phyloP scores from a whole-genome alignment of 768 basidiomycete genomes.

The Tylopilus balloui region DNA sequence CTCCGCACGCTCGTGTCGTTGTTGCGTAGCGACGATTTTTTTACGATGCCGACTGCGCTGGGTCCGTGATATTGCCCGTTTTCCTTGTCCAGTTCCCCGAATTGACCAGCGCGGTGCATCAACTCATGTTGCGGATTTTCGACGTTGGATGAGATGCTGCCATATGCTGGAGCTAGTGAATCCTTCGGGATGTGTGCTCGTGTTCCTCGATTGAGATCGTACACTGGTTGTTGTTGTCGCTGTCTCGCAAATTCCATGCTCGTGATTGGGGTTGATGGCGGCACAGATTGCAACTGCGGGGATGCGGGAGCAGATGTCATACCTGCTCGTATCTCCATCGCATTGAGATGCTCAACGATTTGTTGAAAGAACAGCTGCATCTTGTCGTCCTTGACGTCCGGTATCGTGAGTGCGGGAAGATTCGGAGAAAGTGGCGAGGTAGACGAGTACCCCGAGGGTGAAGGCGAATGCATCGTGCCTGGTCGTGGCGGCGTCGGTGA shows the following conservation, averaged over 20 bases:
- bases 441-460: conserved; percentile 24
- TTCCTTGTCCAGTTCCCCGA: conserved; percentile 52
- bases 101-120: conserved; percentile 5
- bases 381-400: conserved; percentile 66
- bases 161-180: conserved; percentile 27
- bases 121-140: conserved; percentile 1
- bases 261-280: conserved; percentile 10
- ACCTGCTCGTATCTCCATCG: conserved; percentile 55
- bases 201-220: conserved; percentile 1
- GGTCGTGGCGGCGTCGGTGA: conserved; percentile 25
- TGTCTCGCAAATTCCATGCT: conserved; percentile 22
- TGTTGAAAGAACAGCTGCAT: conserved; percentile 85
- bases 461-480: conserved; percentile 16
- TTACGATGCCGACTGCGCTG: conserved; percentile 22
- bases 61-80: conserved; percentile 32
- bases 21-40: conserved; percentile 45
- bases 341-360: conserved; percentile 74
- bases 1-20: conserved; percentile 16
- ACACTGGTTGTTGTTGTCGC: conserved; percentile 4
- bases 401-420: conserved; percentile 52
- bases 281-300: conserved; percentile 11
- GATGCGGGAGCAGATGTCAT: conserved; percentile 15
- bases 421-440: conserved; percentile 34
- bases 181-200: conserved; percentile 30
- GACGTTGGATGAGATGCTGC: conserved; percentile 9